Evolutionary conservation across 306 rosid genomes (phyloP).

Genomic region (Amphicarpaea edgeworthii): DNA sequence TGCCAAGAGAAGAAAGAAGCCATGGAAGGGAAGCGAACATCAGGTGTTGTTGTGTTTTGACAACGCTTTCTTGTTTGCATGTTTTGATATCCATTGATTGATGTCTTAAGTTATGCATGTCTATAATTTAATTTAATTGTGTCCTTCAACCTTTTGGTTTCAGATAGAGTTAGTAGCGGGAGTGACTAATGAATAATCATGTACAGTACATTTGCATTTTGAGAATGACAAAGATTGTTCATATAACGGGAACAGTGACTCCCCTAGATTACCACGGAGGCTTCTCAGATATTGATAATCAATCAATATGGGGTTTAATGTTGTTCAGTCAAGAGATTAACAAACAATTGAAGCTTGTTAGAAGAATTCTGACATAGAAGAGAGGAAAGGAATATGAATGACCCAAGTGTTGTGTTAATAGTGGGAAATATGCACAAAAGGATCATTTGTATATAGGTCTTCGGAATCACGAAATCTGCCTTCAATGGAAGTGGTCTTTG

Average conservation of each 20-base stretch:
- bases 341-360: conserved; percentile 43
- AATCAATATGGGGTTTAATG: conserved; percentile 44
- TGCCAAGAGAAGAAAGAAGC: conserved; percentile 98
- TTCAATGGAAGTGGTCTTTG: conserved; percentile 48
- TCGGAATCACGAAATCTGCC: conserved; percentile 56
- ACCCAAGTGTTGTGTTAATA: conserved; percentile 30
- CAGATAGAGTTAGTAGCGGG: conserved; percentile 89
- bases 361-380: conserved; percentile 47
- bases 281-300: conserved; percentile 49
- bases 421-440: conserved; percentile 34
- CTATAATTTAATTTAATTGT: conserved; percentile 36
- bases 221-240: conserved; percentile 62
- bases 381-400: conserved; percentile 36
- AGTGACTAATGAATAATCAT: conserved; percentile 74
- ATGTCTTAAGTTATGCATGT: conserved; percentile 9
- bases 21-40: conserved; percentile 92
- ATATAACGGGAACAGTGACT: conserved; percentile 50
- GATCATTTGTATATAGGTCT: conserved; percentile 54
- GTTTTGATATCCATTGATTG: conserved; percentile 26
- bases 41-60: conserved; percentile 72
- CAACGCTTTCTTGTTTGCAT: not conserved
- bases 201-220: conserved; percentile 61
- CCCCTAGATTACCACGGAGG: conserved; percentile 59
- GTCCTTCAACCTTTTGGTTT: conserved; percentile 41
- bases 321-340: conserved; percentile 42